Conservation (phyloP, 257 asterid genomes). For the Nicotiana attenuata region DNA sequence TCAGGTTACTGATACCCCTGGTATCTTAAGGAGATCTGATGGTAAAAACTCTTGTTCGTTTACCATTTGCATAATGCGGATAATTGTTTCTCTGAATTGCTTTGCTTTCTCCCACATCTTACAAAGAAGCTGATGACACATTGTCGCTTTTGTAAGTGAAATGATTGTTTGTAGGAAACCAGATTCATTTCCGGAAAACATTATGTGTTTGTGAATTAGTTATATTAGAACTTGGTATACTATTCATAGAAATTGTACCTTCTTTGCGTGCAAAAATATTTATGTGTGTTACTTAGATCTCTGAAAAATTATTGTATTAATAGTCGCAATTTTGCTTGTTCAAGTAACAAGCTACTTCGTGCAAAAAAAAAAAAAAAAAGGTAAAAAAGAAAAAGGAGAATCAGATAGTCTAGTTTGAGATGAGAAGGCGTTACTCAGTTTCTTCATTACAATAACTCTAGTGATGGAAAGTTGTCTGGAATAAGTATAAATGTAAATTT, state of each 20-base stretch:
- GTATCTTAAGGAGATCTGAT: conserved; percentile 70
- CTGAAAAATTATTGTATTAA: neutral
- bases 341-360: neutral
- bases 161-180: neutral
- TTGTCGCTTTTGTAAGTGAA: neutral
- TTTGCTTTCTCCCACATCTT: neutral
- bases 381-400: neutral
- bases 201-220: neutral
- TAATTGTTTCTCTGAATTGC: neutral
- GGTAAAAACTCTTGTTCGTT: conserved; percentile 38
- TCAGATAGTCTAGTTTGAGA: neutral
- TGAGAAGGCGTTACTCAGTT: neutral
- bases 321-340: neutral
- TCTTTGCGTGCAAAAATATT: neutral
- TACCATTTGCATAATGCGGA: neutral
- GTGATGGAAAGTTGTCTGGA: neutral
- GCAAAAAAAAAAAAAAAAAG: neutral
- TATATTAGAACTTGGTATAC: neutral
- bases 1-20: conserved; percentile 98
- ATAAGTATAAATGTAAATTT: neutral
- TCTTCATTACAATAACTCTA: neutral
- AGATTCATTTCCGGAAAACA: neutral
- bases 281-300: neutral
- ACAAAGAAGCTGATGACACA: neutral
- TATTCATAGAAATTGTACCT: neutral